Conservation (phyloP, 495 filamentous ascomycete species). For the Penicillium antarcticum region DNA sequence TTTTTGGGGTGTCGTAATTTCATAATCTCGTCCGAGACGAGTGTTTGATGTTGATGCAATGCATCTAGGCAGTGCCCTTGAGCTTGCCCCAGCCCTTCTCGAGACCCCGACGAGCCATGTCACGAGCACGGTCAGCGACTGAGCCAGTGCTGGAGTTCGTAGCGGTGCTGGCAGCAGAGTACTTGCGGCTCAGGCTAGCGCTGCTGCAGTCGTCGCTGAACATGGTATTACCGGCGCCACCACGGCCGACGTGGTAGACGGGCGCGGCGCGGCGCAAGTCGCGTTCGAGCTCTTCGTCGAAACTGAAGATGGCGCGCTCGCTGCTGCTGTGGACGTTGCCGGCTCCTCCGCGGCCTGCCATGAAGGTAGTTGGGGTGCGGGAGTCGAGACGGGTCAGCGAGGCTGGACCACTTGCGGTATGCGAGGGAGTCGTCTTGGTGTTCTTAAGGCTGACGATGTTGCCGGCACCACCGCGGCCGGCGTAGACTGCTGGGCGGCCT, state of each 20-base stretch:
- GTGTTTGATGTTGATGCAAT: not conserved
- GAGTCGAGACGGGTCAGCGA: conserved; percentile 46
- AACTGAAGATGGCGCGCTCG: conserved; percentile 75
- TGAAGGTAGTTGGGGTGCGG: conserved; percentile 51
- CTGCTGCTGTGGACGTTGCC: conserved; percentile 74
- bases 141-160: conserved; percentile 40
- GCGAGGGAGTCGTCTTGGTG: conserved; percentile 52
- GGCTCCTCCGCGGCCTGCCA: conserved; percentile 81
- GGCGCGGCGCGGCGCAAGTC: conserved; percentile 60
- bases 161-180: conserved; percentile 34
- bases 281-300: conserved; percentile 87
- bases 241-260: conserved; percentile 80
- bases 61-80: conserved; percentile 34
- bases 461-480: conserved; percentile 84
- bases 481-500: conserved; percentile 60
- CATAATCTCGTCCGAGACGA: conserved; percentile 9
- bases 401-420: conserved; percentile 52
- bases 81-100: conserved; percentile 47
- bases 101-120: conserved; percentile 38
- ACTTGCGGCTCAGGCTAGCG: conserved; percentile 35
- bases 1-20: conserved; percentile 33
- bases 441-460: conserved; percentile 73
- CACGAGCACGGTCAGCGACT: conserved; percentile 36
- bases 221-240: conserved; percentile 82
- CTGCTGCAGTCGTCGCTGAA: conserved; percentile 29